These are phyloP conservation scores for Aspergillus sclerotiicarbonarius DNA, from an alignment of 495 filamentous ascomycete genomes.

Conservation along the genomic window DNA sequence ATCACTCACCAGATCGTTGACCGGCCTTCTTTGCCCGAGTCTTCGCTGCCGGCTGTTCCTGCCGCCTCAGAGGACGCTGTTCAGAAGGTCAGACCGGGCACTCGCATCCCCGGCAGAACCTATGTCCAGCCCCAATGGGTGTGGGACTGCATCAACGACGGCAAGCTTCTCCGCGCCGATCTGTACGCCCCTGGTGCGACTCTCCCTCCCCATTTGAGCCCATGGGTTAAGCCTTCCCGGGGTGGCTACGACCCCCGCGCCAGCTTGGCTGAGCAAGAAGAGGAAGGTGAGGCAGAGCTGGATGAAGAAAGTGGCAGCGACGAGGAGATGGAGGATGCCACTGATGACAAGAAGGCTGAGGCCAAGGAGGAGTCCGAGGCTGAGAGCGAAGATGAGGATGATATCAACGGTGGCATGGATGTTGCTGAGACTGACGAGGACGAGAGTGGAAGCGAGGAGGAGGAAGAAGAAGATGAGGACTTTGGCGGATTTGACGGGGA, in stretches of 20 bases:
- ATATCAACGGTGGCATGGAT: conserved; percentile 59
- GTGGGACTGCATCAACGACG: conserved; percentile 93
- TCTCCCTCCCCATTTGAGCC: conserved; percentile 90
- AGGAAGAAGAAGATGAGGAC: conserved; percentile 37
- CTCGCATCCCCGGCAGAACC: conserved; percentile 79
- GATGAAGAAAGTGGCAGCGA: conserved; percentile 50
- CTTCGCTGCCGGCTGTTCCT: conserved; percentile 55
- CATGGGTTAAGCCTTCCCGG: conserved; percentile 84
- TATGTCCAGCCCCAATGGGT: conserved; percentile 98
- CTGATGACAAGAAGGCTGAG: conserved; percentile 20
- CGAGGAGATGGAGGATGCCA: conserved; percentile 44
- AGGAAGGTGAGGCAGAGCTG: conserved; percentile 76
- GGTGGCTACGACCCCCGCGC: conserved; percentile 87
- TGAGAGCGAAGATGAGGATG: conserved; percentile 56
- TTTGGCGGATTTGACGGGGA: conserved; percentile 46
- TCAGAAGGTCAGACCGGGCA: conserved; percentile 47
- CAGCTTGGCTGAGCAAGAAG: conserved; percentile 71
- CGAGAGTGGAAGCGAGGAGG: conserved; percentile 40
- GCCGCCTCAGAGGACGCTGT: conserved; percentile 53
- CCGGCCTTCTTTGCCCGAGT: conserved; percentile 69
- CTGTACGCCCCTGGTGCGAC: conserved; percentile 86
- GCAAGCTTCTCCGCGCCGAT: conserved; percentile 80
- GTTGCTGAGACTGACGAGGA: conserved; percentile 53
- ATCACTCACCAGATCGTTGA: conserved; percentile 98
- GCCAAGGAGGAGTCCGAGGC: conserved; percentile 14